Evolutionary conservation across 1,139 yeast species (phyloP).

Genomic region (Lodderomyces beijingensis): DNA sequence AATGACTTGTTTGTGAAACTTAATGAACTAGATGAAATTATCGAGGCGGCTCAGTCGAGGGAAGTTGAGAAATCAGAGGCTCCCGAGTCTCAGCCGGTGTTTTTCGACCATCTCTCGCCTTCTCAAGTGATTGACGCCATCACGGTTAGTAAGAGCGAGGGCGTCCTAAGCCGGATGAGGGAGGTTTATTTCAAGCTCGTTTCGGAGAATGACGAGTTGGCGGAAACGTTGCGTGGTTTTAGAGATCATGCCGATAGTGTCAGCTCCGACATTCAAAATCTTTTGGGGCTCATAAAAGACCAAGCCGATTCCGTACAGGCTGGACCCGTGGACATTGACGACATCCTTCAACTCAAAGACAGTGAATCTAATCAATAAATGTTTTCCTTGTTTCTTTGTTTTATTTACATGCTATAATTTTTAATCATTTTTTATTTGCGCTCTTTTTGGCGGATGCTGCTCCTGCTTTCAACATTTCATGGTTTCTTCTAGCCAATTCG

Average conservation of each 20-base stretch:
- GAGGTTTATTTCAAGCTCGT: constrained; percentile 37
- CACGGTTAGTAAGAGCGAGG: constrained; percentile 19
- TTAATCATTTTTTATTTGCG: neutral
- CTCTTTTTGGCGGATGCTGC: no score
- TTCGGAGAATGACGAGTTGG: constrained; percentile 31
- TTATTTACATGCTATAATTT: neutral
- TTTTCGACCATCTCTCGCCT: constrained; percentile 30
- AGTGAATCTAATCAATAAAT: no score
- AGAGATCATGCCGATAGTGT: constrained; percentile 16
- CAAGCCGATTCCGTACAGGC: constrained; percentile 1
- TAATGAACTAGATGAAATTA: constrained; percentile 61
- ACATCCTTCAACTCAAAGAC: neutral
- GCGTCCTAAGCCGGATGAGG: constrained; percentile 25
- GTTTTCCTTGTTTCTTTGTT: neutral
- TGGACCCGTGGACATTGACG: constrained; percentile 2
- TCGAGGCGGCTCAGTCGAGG: constrained; percentile 46
- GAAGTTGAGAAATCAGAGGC: constrained; percentile 11
- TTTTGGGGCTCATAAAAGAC: constrained; percentile 2
- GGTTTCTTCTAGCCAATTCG: constrained; percentile 38
- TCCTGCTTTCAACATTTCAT: constrained; percentile 15
- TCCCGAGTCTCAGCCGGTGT: constrained; percentile 16
- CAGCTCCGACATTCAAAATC: constrained; percentile 1
- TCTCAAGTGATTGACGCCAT: constrained; percentile 34
- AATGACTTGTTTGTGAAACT: constrained; percentile 54
- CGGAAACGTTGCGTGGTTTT: constrained; percentile 19